A percentile compares a stretch with the other conserved stretches of the same genome.
phyloP scores from a whole-genome alignment of 495 filamentous ascomycete genomes.

The Talaromyces stipitatus region DNA sequence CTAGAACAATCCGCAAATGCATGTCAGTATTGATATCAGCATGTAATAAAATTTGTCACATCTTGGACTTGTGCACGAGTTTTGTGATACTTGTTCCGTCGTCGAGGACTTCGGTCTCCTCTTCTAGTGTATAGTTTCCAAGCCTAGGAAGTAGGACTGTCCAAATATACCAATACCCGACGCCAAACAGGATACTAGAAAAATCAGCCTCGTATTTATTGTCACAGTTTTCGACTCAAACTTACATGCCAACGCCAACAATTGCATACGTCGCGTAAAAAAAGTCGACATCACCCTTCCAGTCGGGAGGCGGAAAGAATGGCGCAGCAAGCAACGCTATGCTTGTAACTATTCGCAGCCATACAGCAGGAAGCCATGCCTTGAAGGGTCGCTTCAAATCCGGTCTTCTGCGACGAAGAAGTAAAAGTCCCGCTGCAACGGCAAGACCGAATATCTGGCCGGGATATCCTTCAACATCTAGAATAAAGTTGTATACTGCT shows the following conservation, averaged over 20 bases:
- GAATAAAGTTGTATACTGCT: constrained; percentile 67
- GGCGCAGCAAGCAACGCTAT: constrained; percentile 26
- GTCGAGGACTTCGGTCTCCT: constrained; percentile 46
- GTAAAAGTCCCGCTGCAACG: constrained; percentile 49
- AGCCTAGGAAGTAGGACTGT: constrained; percentile 53
- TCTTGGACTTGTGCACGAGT: constrained; percentile 25
- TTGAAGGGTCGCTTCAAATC: constrained; percentile 60
- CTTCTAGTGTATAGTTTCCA: constrained; percentile 51
- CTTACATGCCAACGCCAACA: constrained; percentile 63
- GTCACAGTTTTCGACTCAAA: no score
- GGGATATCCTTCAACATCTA: constrained; percentile 66
- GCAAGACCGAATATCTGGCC: constrained; percentile 54
- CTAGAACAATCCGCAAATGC: neutral
- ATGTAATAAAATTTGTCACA: neutral
- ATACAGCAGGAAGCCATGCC: constrained; percentile 48
- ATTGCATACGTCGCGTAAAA: constrained; percentile 69
- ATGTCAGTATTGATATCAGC: neutral
- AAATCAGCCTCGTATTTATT: neutral
- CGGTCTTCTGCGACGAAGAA: constrained; percentile 53
- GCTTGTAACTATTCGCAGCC: constrained; percentile 28
- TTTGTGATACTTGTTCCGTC: constrained; percentile 55
- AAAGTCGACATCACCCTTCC: constrained; percentile 47
- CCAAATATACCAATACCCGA: constrained; percentile 68
- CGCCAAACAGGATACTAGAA: constrained; percentile 48
- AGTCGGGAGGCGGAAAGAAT: constrained; percentile 38